Evolutionary conservation across 257 asterid species (phyloP).

Genomic region (Rehmannia glutinosa): DNA sequence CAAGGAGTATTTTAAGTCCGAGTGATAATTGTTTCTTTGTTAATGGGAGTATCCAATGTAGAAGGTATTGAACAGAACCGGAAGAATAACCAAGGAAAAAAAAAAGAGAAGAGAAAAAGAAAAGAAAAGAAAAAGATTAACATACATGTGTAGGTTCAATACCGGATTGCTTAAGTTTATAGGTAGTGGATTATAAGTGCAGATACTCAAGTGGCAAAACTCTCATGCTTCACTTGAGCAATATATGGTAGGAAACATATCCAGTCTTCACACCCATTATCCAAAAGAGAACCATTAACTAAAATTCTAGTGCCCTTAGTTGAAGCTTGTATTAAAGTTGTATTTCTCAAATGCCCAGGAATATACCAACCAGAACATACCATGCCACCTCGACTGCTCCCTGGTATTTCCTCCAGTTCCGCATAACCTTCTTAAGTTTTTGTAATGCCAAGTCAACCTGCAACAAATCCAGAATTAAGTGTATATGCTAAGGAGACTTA

Average conservation of each 20-base stretch:
- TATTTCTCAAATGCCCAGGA: neutral
- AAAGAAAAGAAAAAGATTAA: too few species aligned
- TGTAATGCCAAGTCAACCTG: constrained; percentile 60
- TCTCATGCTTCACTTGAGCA: neutral
- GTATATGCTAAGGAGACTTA: constrained; percentile 10
- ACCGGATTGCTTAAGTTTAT: too few species aligned
- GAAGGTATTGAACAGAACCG: too few species aligned
- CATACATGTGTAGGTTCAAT: too few species aligned
- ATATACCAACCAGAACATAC: constrained; percentile 33
- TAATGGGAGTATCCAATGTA: too few species aligned
- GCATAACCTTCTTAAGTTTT: constrained; percentile 35
- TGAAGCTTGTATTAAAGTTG: neutral
- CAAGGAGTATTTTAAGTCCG: too few species aligned
- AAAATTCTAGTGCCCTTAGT: neutral
- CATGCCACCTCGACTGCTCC: constrained; percentile 69
- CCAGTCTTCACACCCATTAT: neutral
- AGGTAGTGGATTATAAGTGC: too few species aligned
- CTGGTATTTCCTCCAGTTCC: constrained; percentile 57
- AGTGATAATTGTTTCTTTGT: too few species aligned
- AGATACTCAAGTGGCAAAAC: too few species aligned
- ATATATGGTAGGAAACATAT: neutral
- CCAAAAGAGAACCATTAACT: neutral
- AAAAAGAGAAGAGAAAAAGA: too few species aligned
- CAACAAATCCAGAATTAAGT: constrained; percentile 17
- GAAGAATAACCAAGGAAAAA: too few species aligned